Evolutionary conservation across 306 rosid genomes (phyloP).

Genomic region (Erythrophleum fordii): DNA sequence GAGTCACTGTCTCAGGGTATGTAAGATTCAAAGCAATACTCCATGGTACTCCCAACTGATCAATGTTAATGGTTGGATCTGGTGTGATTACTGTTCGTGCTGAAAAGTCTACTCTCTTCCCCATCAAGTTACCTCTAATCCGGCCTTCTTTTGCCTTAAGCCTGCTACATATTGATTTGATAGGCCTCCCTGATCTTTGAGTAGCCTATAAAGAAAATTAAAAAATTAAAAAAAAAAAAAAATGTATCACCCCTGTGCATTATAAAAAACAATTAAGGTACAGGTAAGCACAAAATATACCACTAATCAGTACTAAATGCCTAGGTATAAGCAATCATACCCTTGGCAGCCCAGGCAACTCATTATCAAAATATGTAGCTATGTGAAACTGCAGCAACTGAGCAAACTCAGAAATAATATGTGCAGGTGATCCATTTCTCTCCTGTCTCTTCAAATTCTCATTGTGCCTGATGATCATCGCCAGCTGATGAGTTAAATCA

Average conservation of each 20-base stretch:
- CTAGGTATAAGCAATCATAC: constrained; percentile 54
- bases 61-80: constrained; percentile 94
- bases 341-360: constrained; percentile 97
- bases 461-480: constrained; percentile 96
- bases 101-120: constrained; percentile 97
- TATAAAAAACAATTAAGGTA: constrained; percentile 2
- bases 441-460: constrained; percentile 94
- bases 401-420: constrained; percentile 94
- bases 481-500: constrained; percentile 97
- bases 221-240: not conserved
- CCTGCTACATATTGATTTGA: constrained; percentile 97
- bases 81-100: constrained; percentile 99
- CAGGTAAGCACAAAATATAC: constrained; percentile 11
- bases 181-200: constrained; percentile 98
- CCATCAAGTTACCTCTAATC: constrained; percentile 98
- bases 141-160: constrained; percentile 99
- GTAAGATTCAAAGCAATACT: constrained; percentile 96
- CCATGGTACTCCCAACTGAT: constrained; percentile 97
- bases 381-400: constrained; percentile 96
- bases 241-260: not conserved
- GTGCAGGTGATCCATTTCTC: constrained; percentile 98
- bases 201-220: constrained; percentile 67
- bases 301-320: constrained; percentile 24
- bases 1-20: constrained; percentile 98
- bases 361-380: constrained; percentile 96